Conservation (phyloP, 2,329 filamentous ascomycete species). For the Aspergillus thermomutatus region DNA sequence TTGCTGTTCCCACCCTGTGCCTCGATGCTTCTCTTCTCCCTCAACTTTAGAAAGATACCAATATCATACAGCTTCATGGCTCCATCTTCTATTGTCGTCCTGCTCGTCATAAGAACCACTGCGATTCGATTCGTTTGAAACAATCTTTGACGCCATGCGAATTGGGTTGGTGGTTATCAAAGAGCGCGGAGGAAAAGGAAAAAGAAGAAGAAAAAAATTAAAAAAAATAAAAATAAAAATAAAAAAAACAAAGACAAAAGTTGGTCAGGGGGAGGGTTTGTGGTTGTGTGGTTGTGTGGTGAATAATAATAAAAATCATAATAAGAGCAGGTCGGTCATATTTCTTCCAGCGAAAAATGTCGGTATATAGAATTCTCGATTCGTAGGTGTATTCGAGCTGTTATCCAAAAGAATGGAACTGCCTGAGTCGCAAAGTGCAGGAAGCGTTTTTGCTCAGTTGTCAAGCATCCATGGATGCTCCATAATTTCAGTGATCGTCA, state of each 20-base stretch:
- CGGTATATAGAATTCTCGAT: conserved; percentile 5
- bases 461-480: conserved; percentile 73
- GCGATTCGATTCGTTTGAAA: neutral
- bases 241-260: neutral
- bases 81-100: neutral
- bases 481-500: conserved; percentile 83
- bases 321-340: neutral
- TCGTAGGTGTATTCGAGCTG: neutral
- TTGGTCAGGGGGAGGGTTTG: neutral
- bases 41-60: neutral
- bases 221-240: no score
- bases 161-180: neutral
- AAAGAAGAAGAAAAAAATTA: neutral
- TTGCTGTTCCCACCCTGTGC: neutral
- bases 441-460: conserved; percentile 11
- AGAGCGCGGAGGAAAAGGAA: neutral
- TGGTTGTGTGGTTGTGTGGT: neutral
- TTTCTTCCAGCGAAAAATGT: conserved; percentile 1
- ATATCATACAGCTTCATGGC: neutral
- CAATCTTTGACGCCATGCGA: neutral
- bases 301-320: neutral
- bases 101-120: neutral
- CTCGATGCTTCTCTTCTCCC: neutral
- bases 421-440: neutral
- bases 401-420: conserved; percentile 9